Percentiles rank a stretch among this genome's conserved stretches.
Evolutionary conservation across 2,329 filamentous ascomycete genomes (phyloP).

Genomic region (Elsinoe necatrix): DNA sequence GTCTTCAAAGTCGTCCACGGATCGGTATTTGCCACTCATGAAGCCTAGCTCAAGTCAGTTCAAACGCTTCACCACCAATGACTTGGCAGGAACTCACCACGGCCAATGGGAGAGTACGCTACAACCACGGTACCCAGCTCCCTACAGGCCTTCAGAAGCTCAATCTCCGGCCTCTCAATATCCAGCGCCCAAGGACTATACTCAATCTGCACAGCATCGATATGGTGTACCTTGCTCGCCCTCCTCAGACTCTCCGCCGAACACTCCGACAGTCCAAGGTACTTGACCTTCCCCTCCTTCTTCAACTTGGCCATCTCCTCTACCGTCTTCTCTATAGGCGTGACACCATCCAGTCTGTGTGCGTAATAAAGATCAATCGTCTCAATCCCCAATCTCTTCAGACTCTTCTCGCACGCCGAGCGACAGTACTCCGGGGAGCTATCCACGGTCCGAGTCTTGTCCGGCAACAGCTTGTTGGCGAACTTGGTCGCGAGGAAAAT

Average conservation of each 20-base stretch:
- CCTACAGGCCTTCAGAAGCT: conserved; percentile 47
- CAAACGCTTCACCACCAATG: background rate
- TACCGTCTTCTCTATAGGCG: conserved; percentile 39
- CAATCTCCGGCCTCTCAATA: conserved; percentile 46
- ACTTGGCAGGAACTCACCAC: conserved; percentile 27
- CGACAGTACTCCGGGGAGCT: conserved; percentile 35
- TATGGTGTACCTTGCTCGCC: conserved; percentile 41
- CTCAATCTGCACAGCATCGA: conserved; percentile 48
- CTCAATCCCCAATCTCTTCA: conserved; percentile 33
- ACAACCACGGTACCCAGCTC: conserved; percentile 52
- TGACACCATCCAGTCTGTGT: conserved; percentile 37
- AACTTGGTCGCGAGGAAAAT: conserved; percentile 50
- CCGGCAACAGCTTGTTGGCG: conserved; percentile 34
- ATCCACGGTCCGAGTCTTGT: conserved; percentile 32
- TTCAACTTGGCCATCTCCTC: conserved; percentile 38
- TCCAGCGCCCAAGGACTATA: conserved; percentile 48
- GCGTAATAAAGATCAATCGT: conserved; percentile 39
- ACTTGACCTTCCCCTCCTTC: conserved; percentile 46
- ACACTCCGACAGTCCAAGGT: conserved; percentile 45
- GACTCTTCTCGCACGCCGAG: conserved; percentile 32
- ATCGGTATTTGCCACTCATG: conserved; percentile 44
- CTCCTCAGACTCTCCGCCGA: conserved; percentile 43
- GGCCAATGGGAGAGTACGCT: conserved; percentile 52
- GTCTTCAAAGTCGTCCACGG: conserved; percentile 40
- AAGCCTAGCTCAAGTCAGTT: conserved; percentile 30